Percentiles rank a stretch among this genome's conserved stretches.
These are phyloP conservation scores for Metschnikowia bowlesiae DNA, from an alignment of 805 yeast genomes.

Conservation along the genomic window DNA sequence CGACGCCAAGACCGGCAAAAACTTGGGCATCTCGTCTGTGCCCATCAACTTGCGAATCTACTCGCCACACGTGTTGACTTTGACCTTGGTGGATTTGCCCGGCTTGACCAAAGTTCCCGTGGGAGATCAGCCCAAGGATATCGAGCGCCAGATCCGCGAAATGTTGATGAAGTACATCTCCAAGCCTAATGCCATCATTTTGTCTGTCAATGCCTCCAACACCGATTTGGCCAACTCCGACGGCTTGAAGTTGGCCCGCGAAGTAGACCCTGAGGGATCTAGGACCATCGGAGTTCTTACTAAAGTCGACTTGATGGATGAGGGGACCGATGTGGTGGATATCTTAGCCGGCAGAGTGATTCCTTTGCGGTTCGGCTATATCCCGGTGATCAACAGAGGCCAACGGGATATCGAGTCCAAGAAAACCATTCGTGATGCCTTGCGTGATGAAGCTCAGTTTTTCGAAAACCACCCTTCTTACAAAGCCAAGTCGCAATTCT, in stretches of 20 bases:
- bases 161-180: constrained; percentile 90
- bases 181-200: constrained; percentile 89
- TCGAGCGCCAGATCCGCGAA: constrained; percentile 89
- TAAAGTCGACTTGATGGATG: constrained; percentile 95
- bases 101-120: constrained; percentile 98
- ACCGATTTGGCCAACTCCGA: constrained; percentile 97
- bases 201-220: constrained; percentile 83
- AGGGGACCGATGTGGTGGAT: constrained; percentile 95
- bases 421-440: constrained; percentile 84
- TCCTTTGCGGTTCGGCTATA: constrained; percentile 91
- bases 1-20: constrained; percentile 73
- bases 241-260: constrained; percentile 92
- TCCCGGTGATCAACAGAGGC: constrained; percentile 90
- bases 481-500: constrained; percentile 87
- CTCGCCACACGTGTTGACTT: constrained; percentile 90
- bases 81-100: constrained; percentile 93
- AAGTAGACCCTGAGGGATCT: constrained; percentile 94
- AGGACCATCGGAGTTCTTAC: constrained; percentile 97
- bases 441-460: constrained; percentile 71
- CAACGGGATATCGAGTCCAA: constrained; percentile 90
- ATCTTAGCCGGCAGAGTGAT: constrained; percentile 93
- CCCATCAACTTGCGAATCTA: constrained; percentile 92
- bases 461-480: constrained; percentile 90
- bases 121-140: constrained; percentile 98
- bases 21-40: constrained; percentile 82